Conservation (phyloP, 2,329 filamentous ascomycete genomes). For the Alternaria brassicicola region DNA sequence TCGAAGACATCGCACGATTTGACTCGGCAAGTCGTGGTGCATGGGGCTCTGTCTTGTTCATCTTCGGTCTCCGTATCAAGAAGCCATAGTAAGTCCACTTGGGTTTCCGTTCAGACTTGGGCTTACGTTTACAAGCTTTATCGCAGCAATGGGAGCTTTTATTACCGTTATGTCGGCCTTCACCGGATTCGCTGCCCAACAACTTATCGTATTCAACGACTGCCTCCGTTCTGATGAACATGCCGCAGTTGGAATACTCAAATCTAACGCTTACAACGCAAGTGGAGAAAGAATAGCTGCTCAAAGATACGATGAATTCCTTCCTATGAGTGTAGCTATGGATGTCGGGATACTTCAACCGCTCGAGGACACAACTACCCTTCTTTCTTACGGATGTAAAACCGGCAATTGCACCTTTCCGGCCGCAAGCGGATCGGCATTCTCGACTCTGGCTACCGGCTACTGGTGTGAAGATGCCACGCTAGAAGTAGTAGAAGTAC, state of each 20-base stretch:
- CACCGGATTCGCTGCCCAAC: constrained; percentile 14
- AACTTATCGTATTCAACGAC: constrained; percentile 12
- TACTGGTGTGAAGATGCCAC: constrained; percentile 10
- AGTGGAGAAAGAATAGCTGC: not conserved
- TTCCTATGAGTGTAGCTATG: constrained; percentile 11
- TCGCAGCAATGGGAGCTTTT: constrained; percentile 13
- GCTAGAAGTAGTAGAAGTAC: not conserved
- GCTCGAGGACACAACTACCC: constrained; percentile 8
- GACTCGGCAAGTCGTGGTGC: constrained; percentile 19
- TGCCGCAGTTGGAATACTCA: constrained; percentile 1
- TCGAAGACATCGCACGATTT: constrained; percentile 14
- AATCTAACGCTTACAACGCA: constrained; percentile 3
- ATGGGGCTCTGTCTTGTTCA: constrained; percentile 13
- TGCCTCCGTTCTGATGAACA: constrained; percentile 2
- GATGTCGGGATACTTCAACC: constrained; percentile 12
- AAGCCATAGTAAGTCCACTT: constrained; percentile 1
- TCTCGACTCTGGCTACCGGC: constrained; percentile 11
- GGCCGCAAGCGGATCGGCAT: not conserved
- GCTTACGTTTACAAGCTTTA: constrained; percentile 4
- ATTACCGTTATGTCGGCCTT: constrained; percentile 8
- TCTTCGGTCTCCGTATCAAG: constrained; percentile 2
- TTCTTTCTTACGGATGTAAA: constrained; percentile 13
- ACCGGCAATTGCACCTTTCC: constrained; percentile 20
- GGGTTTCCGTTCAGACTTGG: not conserved
- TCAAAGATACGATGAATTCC: not conserved